Percentiles rank a stretch among this genome's conserved stretches.
Evolutionary conservation across 2,329 filamentous ascomycete genomes (phyloP).

Genomic region (Aureobasidium melanogenum): DNA sequence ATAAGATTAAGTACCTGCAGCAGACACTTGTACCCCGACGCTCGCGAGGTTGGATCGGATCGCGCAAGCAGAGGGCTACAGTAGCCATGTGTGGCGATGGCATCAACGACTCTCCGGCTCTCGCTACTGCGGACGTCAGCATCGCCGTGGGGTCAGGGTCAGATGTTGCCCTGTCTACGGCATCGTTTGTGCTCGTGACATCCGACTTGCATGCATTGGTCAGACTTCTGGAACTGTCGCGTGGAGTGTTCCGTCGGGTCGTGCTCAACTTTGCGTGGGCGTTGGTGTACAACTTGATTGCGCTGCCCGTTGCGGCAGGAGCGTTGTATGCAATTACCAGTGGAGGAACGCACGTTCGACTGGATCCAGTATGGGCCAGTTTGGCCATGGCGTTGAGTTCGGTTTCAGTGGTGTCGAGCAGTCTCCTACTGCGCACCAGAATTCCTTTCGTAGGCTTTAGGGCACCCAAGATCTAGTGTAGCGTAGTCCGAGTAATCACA

Average conservation of each 20-base stretch:
- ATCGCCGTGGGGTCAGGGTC: slow-evolving; percentile 75
- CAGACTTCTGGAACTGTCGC: slow-evolving; percentile 62
- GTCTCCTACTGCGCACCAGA: slow-evolving; percentile 56
- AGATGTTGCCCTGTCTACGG: slow-evolving; percentile 73
- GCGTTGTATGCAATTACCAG: slow-evolving; percentile 57
- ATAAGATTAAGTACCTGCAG: slow-evolving; percentile 51
- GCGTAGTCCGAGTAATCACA: background rate
- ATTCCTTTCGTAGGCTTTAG: slow-evolving; percentile 37
- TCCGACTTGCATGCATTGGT: slow-evolving; percentile 61
- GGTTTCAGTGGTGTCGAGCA: slow-evolving; percentile 79
- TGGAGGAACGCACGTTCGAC: slow-evolving; percentile 45
- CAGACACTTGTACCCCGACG: slow-evolving; percentile 15
- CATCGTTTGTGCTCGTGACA: slow-evolving; percentile 71
- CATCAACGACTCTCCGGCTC: slow-evolving; percentile 76
- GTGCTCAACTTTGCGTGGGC: slow-evolving; percentile 84
- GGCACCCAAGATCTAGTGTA: background rate
- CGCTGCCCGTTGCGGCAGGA: slow-evolving; percentile 73
- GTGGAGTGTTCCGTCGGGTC: slow-evolving; percentile 65
- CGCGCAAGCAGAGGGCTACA: slow-evolving; percentile 36
- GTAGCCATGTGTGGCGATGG: slow-evolving; percentile 83
- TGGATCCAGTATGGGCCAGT: slow-evolving; percentile 78
- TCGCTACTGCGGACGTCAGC: slow-evolving; percentile 71
- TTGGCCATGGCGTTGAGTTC: slow-evolving; percentile 90
- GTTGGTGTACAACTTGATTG: slow-evolving; percentile 66
- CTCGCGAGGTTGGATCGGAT: background rate